Conservation (phyloP, 805 yeast genomes). For the Candida maesae region DNA sequence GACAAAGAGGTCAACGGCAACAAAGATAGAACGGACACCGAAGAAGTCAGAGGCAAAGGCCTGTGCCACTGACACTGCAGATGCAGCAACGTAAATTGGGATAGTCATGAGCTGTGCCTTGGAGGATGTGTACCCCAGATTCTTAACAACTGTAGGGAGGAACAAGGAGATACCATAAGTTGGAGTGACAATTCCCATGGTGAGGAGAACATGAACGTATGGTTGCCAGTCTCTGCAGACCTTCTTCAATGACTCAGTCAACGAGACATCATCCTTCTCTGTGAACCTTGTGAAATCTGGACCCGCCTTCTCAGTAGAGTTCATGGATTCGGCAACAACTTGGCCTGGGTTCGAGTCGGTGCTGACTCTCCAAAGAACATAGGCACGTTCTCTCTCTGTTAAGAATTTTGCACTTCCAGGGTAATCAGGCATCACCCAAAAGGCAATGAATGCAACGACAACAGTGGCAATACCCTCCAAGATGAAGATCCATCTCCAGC, state of each 20-base stretch:
- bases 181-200: slow-evolving; percentile 32
- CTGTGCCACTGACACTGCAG: slow-evolving; percentile 26
- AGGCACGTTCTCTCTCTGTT: slow-evolving; percentile 14
- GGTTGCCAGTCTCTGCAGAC: slow-evolving; percentile 31
- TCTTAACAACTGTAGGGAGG: slow-evolving; percentile 39
- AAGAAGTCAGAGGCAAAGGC: slow-evolving; percentile 27
- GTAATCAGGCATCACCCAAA: slow-evolving; percentile 16
- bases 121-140: slow-evolving; percentile 37
- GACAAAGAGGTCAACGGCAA: slow-evolving; percentile 24
- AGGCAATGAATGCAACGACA: slow-evolving; percentile 5
- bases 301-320: neutral
- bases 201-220: slow-evolving; percentile 28
- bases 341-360: too few species aligned
- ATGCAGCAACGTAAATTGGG: slow-evolving; percentile 37
- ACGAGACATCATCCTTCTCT: slow-evolving; percentile 14
- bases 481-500: slow-evolving; percentile 8
- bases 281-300: slow-evolving; percentile 13
- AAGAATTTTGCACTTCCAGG: slow-evolving; percentile 18
- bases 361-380: slow-evolving; percentile 6
- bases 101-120: slow-evolving; percentile 40
- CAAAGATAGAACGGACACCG: slow-evolving; percentile 32
- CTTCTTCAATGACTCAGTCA: slow-evolving; percentile 17
- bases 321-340: too few species aligned
- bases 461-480: slow-evolving; percentile 11
- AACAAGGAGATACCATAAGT: slow-evolving; percentile 37